A percentile compares a stretch with the other conserved stretches of the same genome.
Conservation (phyloP, 1,139 yeast species). For the Yamadazyma pseudoaaseri region DNA sequence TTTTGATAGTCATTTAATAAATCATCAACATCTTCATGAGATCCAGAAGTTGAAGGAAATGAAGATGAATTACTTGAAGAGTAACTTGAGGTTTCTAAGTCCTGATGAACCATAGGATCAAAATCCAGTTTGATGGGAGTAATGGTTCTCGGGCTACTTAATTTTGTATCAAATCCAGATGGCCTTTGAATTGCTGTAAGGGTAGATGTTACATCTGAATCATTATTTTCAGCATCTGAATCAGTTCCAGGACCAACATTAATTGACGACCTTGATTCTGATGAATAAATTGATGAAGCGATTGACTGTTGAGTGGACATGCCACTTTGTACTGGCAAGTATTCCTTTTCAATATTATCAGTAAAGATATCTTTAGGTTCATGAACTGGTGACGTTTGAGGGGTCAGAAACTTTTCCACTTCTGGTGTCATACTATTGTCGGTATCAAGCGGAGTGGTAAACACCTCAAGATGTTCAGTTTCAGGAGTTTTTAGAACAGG, state of each 20-base stretch:
- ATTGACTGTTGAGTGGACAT: slow-evolving; percentile 2
- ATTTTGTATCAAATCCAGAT: slow-evolving; percentile 1
- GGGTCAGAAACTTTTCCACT: slow-evolving; percentile 6
- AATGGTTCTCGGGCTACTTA: slow-evolving; percentile 4
- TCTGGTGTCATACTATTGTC: slow-evolving; percentile 4
- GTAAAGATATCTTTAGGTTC: slow-evolving; percentile 2
- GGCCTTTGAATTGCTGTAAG: slow-evolving; percentile 1
- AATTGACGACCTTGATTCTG: neutral
- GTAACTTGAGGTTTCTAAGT: slow-evolving; percentile 5
- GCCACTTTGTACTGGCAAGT: neutral
- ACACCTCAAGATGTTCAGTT: slow-evolving; percentile 5
- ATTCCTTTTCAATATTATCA: neutral
- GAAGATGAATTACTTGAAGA: slow-evolving; percentile 10
- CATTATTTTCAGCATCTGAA: neutral
- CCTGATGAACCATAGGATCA: slow-evolving; percentile 1
- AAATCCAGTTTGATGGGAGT: slow-evolving; percentile 2
- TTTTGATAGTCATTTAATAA: slow-evolving; percentile 11
- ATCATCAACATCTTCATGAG: slow-evolving; percentile 11
- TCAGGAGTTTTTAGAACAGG: slow-evolving; percentile 8
- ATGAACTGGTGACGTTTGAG: slow-evolving; percentile 7
- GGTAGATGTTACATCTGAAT: slow-evolving; percentile 1
- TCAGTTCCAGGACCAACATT: neutral
- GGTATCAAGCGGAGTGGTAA: slow-evolving; percentile 8
- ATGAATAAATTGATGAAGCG: slow-evolving; percentile 10
- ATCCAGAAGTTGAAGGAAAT: slow-evolving; percentile 9